Conservation (phyloP, 1,139 yeast species). For the Lizanozyma gosingica region DNA sequence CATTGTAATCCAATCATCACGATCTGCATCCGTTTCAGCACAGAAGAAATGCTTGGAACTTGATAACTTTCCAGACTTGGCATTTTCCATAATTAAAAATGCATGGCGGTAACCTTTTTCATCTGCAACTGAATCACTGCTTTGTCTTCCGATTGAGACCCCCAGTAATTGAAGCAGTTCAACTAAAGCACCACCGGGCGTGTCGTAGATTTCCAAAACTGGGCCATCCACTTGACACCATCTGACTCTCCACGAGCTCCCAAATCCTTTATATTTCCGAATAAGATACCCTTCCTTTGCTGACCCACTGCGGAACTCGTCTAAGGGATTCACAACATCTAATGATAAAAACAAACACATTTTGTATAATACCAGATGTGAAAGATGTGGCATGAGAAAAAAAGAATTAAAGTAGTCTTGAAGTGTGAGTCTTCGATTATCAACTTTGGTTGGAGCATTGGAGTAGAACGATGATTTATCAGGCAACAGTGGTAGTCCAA, state of each 20-base stretch:
- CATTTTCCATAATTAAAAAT: constrained; percentile 59
- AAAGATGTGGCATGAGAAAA: constrained; percentile 53
- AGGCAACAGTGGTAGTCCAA: constrained; percentile 54
- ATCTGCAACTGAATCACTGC: constrained; percentile 50
- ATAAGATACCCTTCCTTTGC: constrained; percentile 63
- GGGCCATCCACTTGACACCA: constrained; percentile 70
- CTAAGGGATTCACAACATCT: constrained; percentile 59
- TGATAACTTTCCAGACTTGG: constrained; percentile 44
- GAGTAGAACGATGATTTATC: constrained; percentile 50
- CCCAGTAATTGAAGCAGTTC: constrained; percentile 53
- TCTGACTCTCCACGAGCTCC: constrained; percentile 62
- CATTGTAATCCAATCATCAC: constrained; percentile 69
- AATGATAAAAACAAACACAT: constrained; percentile 62
- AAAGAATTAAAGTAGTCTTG: constrained; percentile 55
- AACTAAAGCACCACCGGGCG: constrained; percentile 47
- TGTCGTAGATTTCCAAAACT: constrained; percentile 49
- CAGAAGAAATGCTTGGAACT: constrained; percentile 63
- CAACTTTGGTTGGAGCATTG: constrained; percentile 59
- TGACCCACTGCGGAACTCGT: constrained; percentile 47
- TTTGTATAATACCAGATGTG: constrained; percentile 41
- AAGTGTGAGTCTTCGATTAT: constrained; percentile 44
- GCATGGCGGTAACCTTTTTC: constrained; percentile 74
- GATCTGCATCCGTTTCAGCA: constrained; percentile 73
- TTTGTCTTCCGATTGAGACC: constrained; percentile 59
- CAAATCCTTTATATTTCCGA: constrained; percentile 49